A percentile compares a stretch with the other conserved stretches of the same genome.
These are phyloP conservation scores for Falciphora oryzae DNA, from an alignment of 2,329 filamentous ascomycete genomes.

Conservation along the genomic window DNA sequence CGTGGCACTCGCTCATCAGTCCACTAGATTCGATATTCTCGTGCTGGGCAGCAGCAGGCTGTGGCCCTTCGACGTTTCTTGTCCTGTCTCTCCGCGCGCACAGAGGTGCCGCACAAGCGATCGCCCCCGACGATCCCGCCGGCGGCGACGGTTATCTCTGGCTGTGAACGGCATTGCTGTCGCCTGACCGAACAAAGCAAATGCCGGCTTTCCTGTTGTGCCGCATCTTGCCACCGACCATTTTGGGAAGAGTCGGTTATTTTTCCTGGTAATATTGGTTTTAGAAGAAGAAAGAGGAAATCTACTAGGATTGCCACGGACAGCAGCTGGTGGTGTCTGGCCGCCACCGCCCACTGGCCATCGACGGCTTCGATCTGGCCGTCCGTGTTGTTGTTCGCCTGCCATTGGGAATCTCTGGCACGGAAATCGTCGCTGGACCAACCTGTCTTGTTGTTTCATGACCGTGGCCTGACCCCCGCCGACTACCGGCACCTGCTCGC, in stretches of 20 bases:
- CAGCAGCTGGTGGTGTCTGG: not conserved
- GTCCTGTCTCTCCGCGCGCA: not conserved
- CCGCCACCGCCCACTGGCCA: not conserved
- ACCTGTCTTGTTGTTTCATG: not conserved
- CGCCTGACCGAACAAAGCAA: not conserved
- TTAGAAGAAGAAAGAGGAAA: too few species aligned
- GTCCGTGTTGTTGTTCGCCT: not conserved
- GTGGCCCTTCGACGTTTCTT: not conserved
- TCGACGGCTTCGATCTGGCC: not conserved
- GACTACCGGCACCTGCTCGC: not conserved
- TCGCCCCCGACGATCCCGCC: not conserved
- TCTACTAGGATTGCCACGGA: too few species aligned
- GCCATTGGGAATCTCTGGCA: not conserved
- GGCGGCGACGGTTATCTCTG: not conserved
- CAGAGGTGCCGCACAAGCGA: not conserved
- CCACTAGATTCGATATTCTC: not conserved
- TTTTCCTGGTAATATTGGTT: not conserved
- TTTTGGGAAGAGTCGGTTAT: not conserved
- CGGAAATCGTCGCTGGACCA: not conserved
- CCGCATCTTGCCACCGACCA: not conserved
- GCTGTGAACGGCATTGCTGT: not conserved
- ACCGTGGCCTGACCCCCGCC: not conserved
- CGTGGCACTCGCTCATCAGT: not conserved
- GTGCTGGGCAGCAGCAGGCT: constrained; percentile 1
- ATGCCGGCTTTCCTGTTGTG: not conserved